These are phyloP conservation scores for Suillus ampliporus DNA, from an alignment of 768 basidiomycete genomes.

Conservation along the genomic window DNA sequence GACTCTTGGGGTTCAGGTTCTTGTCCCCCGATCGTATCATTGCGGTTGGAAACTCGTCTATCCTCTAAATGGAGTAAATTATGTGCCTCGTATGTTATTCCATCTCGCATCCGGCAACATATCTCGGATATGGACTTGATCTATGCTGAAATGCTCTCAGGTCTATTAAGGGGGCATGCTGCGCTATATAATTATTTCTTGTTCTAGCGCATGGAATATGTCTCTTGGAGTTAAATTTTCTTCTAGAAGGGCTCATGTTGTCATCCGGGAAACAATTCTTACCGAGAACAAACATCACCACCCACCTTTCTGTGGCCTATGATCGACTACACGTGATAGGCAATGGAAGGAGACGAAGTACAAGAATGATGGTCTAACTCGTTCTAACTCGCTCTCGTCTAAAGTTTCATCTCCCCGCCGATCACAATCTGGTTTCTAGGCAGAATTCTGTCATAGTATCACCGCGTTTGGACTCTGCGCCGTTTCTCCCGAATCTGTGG, in stretches of 20 bases:
- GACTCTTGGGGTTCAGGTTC: constrained; percentile 27
- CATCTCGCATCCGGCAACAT: constrained; percentile 31
- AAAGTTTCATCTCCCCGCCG: not conserved
- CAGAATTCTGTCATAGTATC: not conserved
- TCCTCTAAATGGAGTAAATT: constrained; percentile 22
- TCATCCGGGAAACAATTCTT: constrained; percentile 25
- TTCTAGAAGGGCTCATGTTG: constrained; percentile 33
- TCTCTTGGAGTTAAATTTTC: constrained; percentile 26
- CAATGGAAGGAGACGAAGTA: constrained; percentile 33
- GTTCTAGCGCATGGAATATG: constrained; percentile 24
- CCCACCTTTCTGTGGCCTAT: constrained; percentile 27
- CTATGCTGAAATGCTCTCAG: constrained; percentile 26
- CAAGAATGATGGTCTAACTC: constrained; percentile 8
- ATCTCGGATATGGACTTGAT: constrained; percentile 30
- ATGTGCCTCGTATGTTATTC: constrained; percentile 34
- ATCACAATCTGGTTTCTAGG: constrained; percentile 10
- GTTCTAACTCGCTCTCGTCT: not conserved
- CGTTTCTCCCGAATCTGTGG: not conserved
- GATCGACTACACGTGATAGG: constrained; percentile 35
- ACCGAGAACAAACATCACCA: constrained; percentile 32
- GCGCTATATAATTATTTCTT: constrained; percentile 30
- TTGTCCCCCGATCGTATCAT: constrained; percentile 24
- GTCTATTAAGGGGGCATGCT: constrained; percentile 37
- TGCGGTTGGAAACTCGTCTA: constrained; percentile 19
- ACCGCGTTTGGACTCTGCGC: not conserved